These are phyloP conservation scores for Arabidopsis suecica DNA, from an alignment of 345 rosid genomes.

Conservation along the genomic window DNA sequence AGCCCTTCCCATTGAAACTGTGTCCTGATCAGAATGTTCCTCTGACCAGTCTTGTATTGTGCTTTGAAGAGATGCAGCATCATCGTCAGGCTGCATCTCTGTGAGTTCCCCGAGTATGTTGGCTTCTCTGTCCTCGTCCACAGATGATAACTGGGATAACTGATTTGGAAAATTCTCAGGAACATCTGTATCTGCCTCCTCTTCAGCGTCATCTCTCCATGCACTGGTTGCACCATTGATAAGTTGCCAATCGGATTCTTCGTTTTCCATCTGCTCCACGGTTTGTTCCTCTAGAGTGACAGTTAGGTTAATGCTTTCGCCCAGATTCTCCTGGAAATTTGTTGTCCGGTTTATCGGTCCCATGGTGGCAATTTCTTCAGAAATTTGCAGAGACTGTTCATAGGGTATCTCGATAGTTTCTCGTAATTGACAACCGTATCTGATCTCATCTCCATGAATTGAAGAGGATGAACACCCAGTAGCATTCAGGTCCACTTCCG, in stretches of 20 bases:
- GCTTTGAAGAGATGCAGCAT: conserved; percentile 51
- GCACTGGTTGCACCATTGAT: conserved; percentile 50
- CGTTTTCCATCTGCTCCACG: conserved; percentile 53
- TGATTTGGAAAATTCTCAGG: conserved; percentile 51
- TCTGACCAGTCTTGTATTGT: conserved; percentile 63
- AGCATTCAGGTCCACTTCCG: conserved; percentile 43
- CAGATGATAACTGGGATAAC: conserved; percentile 46
- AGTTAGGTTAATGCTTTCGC: conserved; percentile 46
- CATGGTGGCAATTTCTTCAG: conserved; percentile 41
- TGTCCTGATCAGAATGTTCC: conserved; percentile 57
- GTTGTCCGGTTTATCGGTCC: conserved; percentile 35
- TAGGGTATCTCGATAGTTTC: conserved; percentile 38
- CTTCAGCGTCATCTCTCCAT: conserved; percentile 50
- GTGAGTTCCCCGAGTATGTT: conserved; percentile 46
- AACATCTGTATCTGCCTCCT: conserved; percentile 46
- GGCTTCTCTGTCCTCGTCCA: conserved; percentile 54
- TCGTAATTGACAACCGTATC: conserved; percentile 24
- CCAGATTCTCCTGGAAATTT: conserved; percentile 45
- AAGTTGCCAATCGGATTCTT: conserved; percentile 51
- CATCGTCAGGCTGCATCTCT: conserved; percentile 50
- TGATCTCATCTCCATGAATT: conserved; percentile 43
- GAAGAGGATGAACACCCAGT: conserved; percentile 42
- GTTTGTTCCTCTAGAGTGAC: conserved; percentile 47
- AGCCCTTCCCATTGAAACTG: conserved; percentile 53
- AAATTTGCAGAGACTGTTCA: conserved; percentile 43